Percentiles rank a stretch among this genome's conserved stretches.
Evolutionary conservation across 805 yeast genomes (phyloP).

Genomic region (Candida sithepensis): DNA sequence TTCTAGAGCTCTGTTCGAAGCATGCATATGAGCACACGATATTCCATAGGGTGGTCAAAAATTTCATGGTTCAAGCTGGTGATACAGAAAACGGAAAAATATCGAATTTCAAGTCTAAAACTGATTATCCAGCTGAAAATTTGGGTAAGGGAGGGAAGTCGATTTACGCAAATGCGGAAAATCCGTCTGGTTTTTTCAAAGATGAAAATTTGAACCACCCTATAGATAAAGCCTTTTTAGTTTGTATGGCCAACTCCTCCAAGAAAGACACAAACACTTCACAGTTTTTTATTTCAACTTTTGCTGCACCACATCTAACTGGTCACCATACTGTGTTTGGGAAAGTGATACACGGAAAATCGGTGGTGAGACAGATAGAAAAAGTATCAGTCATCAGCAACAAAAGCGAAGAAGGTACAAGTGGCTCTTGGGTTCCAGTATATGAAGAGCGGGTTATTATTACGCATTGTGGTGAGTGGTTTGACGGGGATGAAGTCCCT

Average conservation of each 20-base stretch:
- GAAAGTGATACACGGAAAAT: slow-evolving; percentile 60
- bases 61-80: slow-evolving; percentile 71
- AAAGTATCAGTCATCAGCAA: slow-evolving; percentile 42
- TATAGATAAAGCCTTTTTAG: slow-evolving; percentile 43
- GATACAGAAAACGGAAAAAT: slow-evolving; percentile 41
- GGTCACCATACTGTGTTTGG: slow-evolving; percentile 83
- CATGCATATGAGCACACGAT: slow-evolving; percentile 39
- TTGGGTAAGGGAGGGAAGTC: slow-evolving; percentile 46
- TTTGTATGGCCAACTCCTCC: slow-evolving; percentile 66
- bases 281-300: slow-evolving; percentile 70
- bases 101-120: slow-evolving; percentile 11
- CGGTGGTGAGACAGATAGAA: slow-evolving; percentile 66
- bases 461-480: slow-evolving; percentile 62
- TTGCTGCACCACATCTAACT: slow-evolving; percentile 66
- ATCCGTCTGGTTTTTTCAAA: slow-evolving; percentile 38
- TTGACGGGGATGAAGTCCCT: slow-evolving; percentile 48
- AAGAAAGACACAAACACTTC: slow-evolving; percentile 48
- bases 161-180: slow-evolving; percentile 28
- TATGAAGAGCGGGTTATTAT: slow-evolving; percentile 44
- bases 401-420: slow-evolving; percentile 10
- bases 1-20: slow-evolving; percentile 43
- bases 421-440: slow-evolving; percentile 31
- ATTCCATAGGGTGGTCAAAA: slow-evolving; percentile 63
- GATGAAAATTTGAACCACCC: slow-evolving; percentile 52
- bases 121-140: slow-evolving; percentile 23